Percentiles rank a stretch among this genome's conserved stretches.
phyloP scores from a whole-genome alignment of 2,329 filamentous ascomycete species.

The Sporothrix dimorphospora region DNA sequence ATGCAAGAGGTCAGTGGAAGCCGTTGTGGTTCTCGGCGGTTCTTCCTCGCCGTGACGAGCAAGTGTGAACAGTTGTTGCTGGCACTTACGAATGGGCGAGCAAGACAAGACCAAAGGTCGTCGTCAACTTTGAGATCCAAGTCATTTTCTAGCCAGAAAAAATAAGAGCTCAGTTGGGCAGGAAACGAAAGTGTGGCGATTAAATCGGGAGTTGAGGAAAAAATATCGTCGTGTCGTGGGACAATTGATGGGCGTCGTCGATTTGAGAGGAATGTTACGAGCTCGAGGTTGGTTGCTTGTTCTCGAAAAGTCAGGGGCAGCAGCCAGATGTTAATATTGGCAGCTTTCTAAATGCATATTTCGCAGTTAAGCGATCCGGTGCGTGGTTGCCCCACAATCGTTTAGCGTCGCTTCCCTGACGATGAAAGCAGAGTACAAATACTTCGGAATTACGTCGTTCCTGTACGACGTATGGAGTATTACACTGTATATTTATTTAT shows the following conservation, averaged over 20 bases:
- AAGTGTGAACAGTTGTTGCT: background rate
- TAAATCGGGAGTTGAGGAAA: background rate
- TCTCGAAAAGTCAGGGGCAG: background rate
- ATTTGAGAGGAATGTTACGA: background rate
- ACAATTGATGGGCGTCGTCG: background rate
- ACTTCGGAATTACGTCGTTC: background rate
- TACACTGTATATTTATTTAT: background rate
- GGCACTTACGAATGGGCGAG: conserved; percentile 80
- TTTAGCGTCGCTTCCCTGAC: too few species aligned
- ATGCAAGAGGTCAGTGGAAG: background rate
- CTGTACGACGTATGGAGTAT: background rate
- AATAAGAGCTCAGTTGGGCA: background rate
- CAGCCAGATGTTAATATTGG: background rate
- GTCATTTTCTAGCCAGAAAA: conserved; percentile 57
- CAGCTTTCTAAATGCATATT: background rate
- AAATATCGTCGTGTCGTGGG: background rate
- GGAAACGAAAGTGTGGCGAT: too few species aligned
- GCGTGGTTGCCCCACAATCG: background rate
- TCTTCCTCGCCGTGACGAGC: too few species aligned
- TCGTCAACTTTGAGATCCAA: conserved; percentile 70
- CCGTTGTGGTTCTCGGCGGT: background rate
- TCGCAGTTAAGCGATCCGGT: background rate
- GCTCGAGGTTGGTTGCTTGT: background rate
- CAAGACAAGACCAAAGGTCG: conserved; percentile 74
- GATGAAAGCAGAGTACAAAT: background rate